Conservation (phyloP, 2,329 filamentous ascomycete genomes). For the Cryphonectria nitschkei region DNA sequence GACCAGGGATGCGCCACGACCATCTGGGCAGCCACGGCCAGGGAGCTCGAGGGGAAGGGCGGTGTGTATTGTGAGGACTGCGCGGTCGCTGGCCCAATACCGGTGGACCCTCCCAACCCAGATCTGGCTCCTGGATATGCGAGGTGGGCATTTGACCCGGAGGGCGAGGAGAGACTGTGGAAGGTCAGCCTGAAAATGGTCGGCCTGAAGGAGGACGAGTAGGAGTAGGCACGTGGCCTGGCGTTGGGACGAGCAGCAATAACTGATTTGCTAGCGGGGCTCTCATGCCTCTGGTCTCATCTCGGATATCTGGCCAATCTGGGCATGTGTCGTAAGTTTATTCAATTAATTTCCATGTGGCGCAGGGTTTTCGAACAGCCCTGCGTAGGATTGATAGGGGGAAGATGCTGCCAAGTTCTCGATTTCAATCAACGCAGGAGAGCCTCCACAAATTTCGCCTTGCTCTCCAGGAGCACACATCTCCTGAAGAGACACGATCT, state of each 20-base stretch:
- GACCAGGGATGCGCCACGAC: conserved; percentile 49
- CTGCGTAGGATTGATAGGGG: neutral
- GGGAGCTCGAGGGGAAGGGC: conserved; percentile 45
- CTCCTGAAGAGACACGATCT: neutral
- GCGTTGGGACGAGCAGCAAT: neutral
- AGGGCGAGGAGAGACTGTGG: conserved; percentile 45
- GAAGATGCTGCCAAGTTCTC: neutral
- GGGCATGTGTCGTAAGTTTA: neutral
- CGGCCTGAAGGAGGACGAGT: conserved; percentile 29
- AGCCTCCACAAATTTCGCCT: neutral
- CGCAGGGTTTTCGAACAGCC: neutral
- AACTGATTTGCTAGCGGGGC: neutral
- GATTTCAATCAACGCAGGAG: neutral
- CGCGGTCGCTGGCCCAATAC: conserved; percentile 36
- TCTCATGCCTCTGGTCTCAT: neutral
- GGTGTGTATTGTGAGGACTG: conserved; percentile 48
- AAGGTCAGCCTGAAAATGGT: conserved; percentile 40
- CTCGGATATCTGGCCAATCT: neutral
- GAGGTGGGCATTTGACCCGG: conserved; percentile 40
- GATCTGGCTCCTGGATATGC: conserved; percentile 28
- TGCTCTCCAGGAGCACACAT: neutral
- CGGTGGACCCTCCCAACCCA: conserved; percentile 8
- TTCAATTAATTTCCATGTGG: neutral
- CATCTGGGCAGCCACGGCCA: conserved; percentile 43
- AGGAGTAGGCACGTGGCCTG: neutral